A percentile compares a stretch with the other conserved stretches of the same genome.
Evolutionary conservation across 495 filamentous ascomycete genomes (phyloP).

Genomic region (Xanthoparmelia taractica): DNA sequence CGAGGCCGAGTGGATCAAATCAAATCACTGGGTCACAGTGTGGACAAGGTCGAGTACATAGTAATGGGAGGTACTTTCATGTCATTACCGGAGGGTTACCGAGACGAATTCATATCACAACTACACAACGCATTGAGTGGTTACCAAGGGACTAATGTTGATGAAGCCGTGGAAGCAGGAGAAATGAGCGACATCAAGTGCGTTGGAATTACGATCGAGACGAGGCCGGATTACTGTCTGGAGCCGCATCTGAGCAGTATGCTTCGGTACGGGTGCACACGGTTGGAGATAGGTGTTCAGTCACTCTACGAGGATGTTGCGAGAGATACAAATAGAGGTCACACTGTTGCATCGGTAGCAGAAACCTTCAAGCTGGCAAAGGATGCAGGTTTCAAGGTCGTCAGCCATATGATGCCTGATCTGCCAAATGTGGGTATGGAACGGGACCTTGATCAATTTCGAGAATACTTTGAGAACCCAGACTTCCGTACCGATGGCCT

Average conservation of each 20-base stretch:
- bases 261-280: conserved; percentile 93
- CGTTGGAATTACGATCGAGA: conserved; percentile 97
- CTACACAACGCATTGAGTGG: conserved; percentile 94
- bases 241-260: conserved; percentile 86
- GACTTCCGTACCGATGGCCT: conserved; percentile 95
- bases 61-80: conserved; percentile 99
- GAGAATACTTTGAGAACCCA: conserved; percentile 96
- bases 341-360: conserved; percentile 88
- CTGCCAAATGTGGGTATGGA: conserved; percentile 98
- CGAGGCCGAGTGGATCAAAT: conserved; percentile 94
- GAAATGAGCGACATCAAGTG: conserved; percentile 95
- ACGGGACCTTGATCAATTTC: conserved; percentile 90
- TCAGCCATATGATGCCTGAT: conserved; percentile 99
- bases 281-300: conserved; percentile 90
- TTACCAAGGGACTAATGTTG: conserved; percentile 83
- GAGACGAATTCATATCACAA: conserved; percentile 87
- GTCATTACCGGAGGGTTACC: conserved; percentile 81
- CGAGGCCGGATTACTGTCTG: conserved; percentile 90
- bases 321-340: conserved; percentile 90
- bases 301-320: conserved; percentile 98
- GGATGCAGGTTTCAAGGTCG: conserved; percentile 97
- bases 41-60: conserved; percentile 99
- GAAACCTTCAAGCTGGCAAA: conserved; percentile 94
- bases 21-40: conserved; percentile 86
- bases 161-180: conserved; percentile 85